Conservation (phyloP, 768 basidiomycete species). For the Exsudoporus frostii region DNA sequence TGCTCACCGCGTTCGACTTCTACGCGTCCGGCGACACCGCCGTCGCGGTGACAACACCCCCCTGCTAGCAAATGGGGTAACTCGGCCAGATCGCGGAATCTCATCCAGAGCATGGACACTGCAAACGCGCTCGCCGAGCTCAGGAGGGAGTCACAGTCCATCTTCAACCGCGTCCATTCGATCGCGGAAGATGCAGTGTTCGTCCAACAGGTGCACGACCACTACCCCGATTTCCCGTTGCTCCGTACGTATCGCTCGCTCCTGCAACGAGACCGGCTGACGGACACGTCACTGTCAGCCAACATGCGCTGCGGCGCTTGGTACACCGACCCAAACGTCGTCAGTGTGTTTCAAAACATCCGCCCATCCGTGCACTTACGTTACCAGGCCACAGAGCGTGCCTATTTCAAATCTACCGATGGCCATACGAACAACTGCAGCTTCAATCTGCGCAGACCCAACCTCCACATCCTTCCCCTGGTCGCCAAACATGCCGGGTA, state of each 20-base stretch:
- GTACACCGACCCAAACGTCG: slow-evolving; percentile 77
- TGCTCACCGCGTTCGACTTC: background rate
- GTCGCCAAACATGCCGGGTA: slow-evolving; percentile 60
- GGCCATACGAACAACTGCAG: slow-evolving; percentile 84
- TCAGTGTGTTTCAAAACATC: slow-evolving; percentile 26
- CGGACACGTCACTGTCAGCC: slow-evolving; percentile 42
- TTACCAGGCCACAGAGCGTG: slow-evolving; percentile 29
- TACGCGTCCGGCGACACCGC: background rate
- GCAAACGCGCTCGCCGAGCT: slow-evolving; percentile 44
- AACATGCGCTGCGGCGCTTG: slow-evolving; percentile 94
- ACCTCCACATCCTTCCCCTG: slow-evolving; percentile 70
- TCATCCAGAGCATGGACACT: background rate
- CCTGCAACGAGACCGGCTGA: background rate
- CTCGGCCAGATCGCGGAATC: background rate
- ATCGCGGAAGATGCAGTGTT: slow-evolving; percentile 76
- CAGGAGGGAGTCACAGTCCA: slow-evolving; percentile 67
- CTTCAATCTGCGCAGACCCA: slow-evolving; percentile 81
- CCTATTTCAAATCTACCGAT: slow-evolving; percentile 92
- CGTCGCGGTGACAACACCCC: slow-evolving; percentile 10
- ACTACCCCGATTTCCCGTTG: slow-evolving; percentile 51
- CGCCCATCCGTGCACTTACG: background rate
- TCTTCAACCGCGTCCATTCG: slow-evolving; percentile 87
- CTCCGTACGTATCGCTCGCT: slow-evolving; percentile 42
- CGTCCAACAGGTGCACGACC: slow-evolving; percentile 50
- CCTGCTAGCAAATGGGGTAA: background rate